Evolutionary conservation across 208 protist genomes (phyloP), one percentile per base, ranked within the genome.

Genomic region (Leishmania aethiopica): DNA sequence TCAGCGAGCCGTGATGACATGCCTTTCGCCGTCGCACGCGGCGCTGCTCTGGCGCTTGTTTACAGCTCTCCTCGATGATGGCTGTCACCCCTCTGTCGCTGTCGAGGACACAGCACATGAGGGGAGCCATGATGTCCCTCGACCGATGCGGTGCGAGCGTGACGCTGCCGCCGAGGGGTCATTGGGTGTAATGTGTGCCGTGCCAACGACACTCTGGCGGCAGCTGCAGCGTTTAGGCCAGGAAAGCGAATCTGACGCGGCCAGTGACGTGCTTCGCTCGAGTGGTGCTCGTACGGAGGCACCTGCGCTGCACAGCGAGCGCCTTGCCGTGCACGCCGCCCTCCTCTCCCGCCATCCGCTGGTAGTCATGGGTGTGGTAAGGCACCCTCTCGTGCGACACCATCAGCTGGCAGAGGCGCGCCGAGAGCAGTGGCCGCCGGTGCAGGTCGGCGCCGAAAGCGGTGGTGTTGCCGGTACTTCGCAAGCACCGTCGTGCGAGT

Each of bases 371-470:
- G 60, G 59, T 22, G 35, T 80, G n/a, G 35, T 84, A 35, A 25
- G 28, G 28, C 81, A 85, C 42, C 77, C 81, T 2, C 77, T 85
- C n/a, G 42, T 85, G 77, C 81, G 81, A n/a, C 45, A 66, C 15
- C 51, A 59, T 42, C 37, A n/a, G 1, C 81, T 53, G 28, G 45
- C 70, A 13, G 28, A 79, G 13, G n/a, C 8, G n/a, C 32, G 28
- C 7, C 75, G 7, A 67, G 11, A 19, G 49, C 40, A 22, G 57
- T 40, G n/a, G 19, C 28, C 5, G 42, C 42, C 51, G 70, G 45
- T 53, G 40, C 42, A 53, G 47, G 37, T 17, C 28, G 70, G 42
- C 25, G 45, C 45, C 70, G 13, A 11, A 7, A 53, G 22, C 28
- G 45, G 6, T 2, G 4, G 70, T 19, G 22, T 6, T 8, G 11